phyloP scores from a whole-genome alignment of 78 protist genomes.

The Chrysochromulina parva region DNA sequence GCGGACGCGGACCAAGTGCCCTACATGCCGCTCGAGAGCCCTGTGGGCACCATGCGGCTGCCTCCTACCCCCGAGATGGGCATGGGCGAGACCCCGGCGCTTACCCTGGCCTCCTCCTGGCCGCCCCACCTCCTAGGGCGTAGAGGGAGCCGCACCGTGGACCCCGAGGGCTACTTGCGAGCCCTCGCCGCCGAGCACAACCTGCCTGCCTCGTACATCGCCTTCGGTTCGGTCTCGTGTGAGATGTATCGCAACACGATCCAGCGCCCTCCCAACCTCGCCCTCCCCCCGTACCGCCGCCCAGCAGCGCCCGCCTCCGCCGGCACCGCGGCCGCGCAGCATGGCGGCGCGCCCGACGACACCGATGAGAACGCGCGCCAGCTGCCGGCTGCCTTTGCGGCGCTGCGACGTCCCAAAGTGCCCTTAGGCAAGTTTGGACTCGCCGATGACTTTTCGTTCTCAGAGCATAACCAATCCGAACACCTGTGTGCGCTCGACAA shows the following conservation, averaged over 20 bases:
- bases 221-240: neutral
- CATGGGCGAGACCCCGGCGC: too few species aligned
- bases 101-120: neutral
- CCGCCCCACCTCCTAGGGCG: neutral
- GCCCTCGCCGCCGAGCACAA: neutral
- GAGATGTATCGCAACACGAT: neutral
- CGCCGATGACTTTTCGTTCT: conserved; percentile 1
- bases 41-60: neutral
- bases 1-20: neutral
- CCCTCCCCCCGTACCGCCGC: neutral
- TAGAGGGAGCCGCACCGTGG: neutral
- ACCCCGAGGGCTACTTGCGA: neutral
- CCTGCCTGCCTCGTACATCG: neutral
- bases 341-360: neutral
- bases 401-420: neutral
- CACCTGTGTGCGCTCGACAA: neutral
- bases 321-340: neutral
- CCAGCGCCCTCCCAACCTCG: neutral
- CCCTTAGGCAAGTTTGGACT: neutral
- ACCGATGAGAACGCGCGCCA: neutral
- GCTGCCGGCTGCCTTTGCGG: neutral
- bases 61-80: neutral
- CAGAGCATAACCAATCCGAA: neutral
- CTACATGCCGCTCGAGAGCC: neutral
- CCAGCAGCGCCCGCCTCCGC: too few species aligned